Percentiles rank a stretch among this genome's conserved stretches.
These are phyloP conservation scores for Lodderomyces margitis DNA, from an alignment of 1,139 yeast genomes.

Conservation along the genomic window DNA sequence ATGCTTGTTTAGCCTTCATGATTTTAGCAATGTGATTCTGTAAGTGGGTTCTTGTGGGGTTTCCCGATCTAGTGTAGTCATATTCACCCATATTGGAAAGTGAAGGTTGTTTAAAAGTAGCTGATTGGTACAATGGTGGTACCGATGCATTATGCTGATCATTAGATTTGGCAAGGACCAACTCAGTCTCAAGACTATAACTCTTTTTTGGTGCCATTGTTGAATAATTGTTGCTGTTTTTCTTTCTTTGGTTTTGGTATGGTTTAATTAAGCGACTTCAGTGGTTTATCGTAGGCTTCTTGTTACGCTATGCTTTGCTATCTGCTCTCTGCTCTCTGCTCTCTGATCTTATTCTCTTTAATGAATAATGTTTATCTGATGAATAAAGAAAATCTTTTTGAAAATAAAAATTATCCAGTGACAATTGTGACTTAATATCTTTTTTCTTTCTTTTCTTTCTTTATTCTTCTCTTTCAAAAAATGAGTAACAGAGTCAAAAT, in stretches of 20 bases:
- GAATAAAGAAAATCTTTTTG: background rate
- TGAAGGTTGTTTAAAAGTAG: conserved; percentile 85
- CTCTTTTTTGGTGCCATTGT: conserved; percentile 30
- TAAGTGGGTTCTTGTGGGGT: conserved; percentile 81
- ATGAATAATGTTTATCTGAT: background rate
- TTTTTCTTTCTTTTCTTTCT: background rate
- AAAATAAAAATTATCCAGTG: background rate
- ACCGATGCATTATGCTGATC: conserved; percentile 83
- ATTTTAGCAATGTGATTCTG: conserved; percentile 76
- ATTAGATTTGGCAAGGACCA: conserved; percentile 61
- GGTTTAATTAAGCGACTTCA: too few species aligned
- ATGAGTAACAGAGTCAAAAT: background rate
- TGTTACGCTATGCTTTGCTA: too few species aligned
- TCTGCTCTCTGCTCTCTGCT: too few species aligned
- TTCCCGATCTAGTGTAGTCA: conserved; percentile 93
- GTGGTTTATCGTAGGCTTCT: too few species aligned
- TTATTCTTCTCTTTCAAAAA: background rate
- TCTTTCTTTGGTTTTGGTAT: too few species aligned
- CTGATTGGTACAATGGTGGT: conserved; percentile 88
- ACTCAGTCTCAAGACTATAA: conserved; percentile 65
- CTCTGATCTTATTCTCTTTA: too few species aligned
- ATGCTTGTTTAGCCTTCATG: conserved; percentile 70
- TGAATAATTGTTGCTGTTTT: background rate
- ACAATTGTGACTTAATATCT: background rate
- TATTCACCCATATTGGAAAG: conserved; percentile 77